Percentiles rank a stretch among this genome's conserved stretches.
phyloP scores from a whole-genome alignment of 495 filamentous ascomycete genomes.

The Tuber calosporum region DNA sequence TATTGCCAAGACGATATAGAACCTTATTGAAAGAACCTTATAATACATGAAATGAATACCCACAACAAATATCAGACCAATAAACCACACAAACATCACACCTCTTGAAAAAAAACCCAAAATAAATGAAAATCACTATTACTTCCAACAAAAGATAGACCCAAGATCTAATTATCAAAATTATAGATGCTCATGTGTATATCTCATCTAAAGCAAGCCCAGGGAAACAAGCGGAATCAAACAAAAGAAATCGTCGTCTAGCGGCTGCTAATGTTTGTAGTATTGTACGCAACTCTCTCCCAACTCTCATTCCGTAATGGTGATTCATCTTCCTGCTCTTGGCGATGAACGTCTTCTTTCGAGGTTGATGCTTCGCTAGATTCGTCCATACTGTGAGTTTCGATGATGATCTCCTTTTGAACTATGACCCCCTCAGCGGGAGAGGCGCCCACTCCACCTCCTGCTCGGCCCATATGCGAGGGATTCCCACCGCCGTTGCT shows the following conservation, averaged over 20 bases:
- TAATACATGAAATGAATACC: neutral
- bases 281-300: conserved; percentile 30
- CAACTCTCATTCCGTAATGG: conserved; percentile 28
- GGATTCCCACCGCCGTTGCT: neutral
- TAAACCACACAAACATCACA: neutral
- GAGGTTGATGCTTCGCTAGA: conserved; percentile 27
- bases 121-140: neutral
- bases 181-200: neutral
- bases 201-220: neutral
- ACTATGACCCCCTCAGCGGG: conserved; percentile 22
- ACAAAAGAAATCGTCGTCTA: neutral
- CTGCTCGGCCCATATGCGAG: conserved; percentile 1
- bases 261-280: neutral
- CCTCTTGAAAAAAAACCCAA: too few species aligned
- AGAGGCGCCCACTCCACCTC: neutral
- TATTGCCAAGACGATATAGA: neutral
- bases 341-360: conserved; percentile 1
- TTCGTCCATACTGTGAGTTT: conserved; percentile 22
- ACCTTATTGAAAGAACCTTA: neutral
- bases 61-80: neutral
- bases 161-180: neutral
- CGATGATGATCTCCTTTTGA: conserved; percentile 33
- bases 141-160: neutral
- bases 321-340: conserved; percentile 30
- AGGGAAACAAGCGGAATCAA: neutral